Evolutionary conservation across 257 asterid genomes (phyloP), one percentile per base, ranked within the genome.

Genomic region (Marsdenia floribunda): DNA sequence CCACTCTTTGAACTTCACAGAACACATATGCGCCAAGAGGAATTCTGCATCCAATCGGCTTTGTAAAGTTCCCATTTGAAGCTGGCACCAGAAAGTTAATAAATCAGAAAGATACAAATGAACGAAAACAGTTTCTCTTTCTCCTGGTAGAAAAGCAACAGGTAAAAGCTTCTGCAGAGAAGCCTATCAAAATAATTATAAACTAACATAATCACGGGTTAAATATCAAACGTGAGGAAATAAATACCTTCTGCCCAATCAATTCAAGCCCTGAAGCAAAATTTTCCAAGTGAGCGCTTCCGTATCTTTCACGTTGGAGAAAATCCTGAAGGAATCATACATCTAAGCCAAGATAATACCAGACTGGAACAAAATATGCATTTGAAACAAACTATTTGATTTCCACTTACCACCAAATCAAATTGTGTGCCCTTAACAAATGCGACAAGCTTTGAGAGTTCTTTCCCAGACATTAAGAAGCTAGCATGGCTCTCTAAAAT

Each of bases 391-490:
- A 79, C 46, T 40, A 40, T 65, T 65, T 57, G 60, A 50, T 18
- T 70, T 42, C 60, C 59, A 38, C 79, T 78, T 86, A 95, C 99
- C 94, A 89, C 98, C 69, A 95, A 85, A 84, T 95, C 98, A 86
- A 95, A 95, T 78, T 95, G 99, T n/a, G 99, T 91, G 88, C 98
- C 98, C 87, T 95, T 95, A 81, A 92, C 98, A 79, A 95, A 95
- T 35, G 99, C 96, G 66, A 95, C 99, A 71, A 95, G 93, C 89
- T 95, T 93, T 26, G 99, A 86, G 59, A 95, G 98, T 87, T 95
- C 99, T 82, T 92, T 95, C 64, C 96, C 99, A 15, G 98, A 95
- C 99, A 95, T 95, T 86, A 95, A 86, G 85, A 82, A 87, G 89
- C 91, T 93, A 67, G 99, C 99, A 84, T 95, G 98, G 85, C 91